phyloP scores from a whole-genome alignment of 352 stramenopile genomes.

The Globisporangium perplexum region DNA sequence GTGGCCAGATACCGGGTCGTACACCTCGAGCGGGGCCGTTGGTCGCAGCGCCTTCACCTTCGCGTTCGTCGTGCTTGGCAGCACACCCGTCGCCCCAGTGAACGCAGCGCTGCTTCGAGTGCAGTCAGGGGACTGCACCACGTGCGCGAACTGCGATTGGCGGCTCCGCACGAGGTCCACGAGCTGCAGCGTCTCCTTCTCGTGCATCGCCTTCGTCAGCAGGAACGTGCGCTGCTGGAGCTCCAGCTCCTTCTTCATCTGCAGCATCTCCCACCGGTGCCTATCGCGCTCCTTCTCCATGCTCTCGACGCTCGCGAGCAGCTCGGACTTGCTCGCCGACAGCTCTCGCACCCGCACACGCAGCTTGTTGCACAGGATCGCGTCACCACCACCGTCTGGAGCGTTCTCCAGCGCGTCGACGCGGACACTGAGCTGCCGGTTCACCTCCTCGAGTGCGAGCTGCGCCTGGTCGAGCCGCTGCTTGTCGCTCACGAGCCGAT shows the following conservation, averaged over 20 bases:
- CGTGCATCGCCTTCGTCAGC: conserved; percentile 60
- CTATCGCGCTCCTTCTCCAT: conserved; percentile 29
- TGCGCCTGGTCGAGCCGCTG: conserved; percentile 16
- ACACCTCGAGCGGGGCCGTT: conserved; percentile 16
- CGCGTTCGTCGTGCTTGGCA: neutral
- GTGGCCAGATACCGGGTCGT: conserved; percentile 40
- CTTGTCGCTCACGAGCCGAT: conserved; percentile 29
- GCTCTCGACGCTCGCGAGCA: conserved; percentile 16
- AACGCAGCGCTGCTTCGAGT: neutral
- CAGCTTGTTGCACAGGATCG: conserved; percentile 47
- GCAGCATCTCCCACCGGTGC: conserved; percentile 28
- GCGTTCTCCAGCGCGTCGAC: conserved; percentile 33
- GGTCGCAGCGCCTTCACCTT: neutral
- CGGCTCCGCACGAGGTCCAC: conserved; percentile 33
- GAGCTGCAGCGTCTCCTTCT: conserved; percentile 64
- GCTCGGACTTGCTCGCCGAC: conserved; percentile 13
- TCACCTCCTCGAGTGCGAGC: conserved; percentile 15
- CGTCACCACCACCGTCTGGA: conserved; percentile 33
- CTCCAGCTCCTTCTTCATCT: conserved; percentile 28
- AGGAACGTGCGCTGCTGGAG: conserved; percentile 26
- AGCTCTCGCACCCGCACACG: conserved; percentile 25
- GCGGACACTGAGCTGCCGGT: conserved; percentile 19
- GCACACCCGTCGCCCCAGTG: neutral
- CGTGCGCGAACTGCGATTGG: conserved; percentile 29
- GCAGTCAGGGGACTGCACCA: conserved; percentile 20